Conservation (phyloP, 352 stramenopile genomes). For the Phytopythium litorale region DNA sequence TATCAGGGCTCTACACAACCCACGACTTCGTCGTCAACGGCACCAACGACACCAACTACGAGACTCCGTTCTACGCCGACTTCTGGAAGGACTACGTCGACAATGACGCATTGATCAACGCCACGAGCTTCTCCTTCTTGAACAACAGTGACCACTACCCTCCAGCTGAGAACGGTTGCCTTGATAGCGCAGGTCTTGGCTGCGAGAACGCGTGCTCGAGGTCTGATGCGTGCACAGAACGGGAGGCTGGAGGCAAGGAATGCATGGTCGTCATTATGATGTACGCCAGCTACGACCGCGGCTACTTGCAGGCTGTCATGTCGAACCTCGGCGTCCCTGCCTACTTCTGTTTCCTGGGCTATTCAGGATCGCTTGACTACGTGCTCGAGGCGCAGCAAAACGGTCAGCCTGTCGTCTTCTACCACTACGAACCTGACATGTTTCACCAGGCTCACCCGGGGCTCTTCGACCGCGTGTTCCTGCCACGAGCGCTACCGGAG, state of each 20-base stretch:
- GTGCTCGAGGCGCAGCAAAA: conserved; percentile 15
- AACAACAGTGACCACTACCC: conserved; percentile 19
- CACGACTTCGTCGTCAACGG: conserved; percentile 22
- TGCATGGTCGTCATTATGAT: conserved; percentile 40
- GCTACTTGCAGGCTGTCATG: conserved; percentile 26
- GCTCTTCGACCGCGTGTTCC: conserved; percentile 34
- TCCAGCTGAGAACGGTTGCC: conserved; percentile 13
- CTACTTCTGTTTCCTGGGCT: conserved; percentile 42
- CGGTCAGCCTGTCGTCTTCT: conserved; percentile 27
- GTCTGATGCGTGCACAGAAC: conserved; percentile 25
- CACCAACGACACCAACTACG: conserved; percentile 12
- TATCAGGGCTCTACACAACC: conserved; percentile 36
- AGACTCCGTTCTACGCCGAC: conserved; percentile 15
- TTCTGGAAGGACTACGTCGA: conserved; percentile 40
- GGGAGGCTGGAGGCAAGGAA: conserved; percentile 20
- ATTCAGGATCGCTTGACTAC: conserved; percentile 9
- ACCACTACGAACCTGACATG: conserved; percentile 46
- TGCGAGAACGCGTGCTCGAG: conserved; percentile 36
- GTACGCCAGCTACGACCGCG: conserved; percentile 19
- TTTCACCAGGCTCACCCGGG: conserved; percentile 22
- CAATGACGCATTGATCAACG: conserved; percentile 24
- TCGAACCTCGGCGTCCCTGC: conserved; percentile 34
- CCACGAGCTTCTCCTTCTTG: conserved; percentile 8
- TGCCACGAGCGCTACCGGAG: conserved; percentile 21
- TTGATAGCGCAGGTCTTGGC: conserved; percentile 18